Evolutionary conservation across 2,329 filamentous ascomycete genomes (phyloP).

Genomic region (Fusarium tanahbumbuense): DNA sequence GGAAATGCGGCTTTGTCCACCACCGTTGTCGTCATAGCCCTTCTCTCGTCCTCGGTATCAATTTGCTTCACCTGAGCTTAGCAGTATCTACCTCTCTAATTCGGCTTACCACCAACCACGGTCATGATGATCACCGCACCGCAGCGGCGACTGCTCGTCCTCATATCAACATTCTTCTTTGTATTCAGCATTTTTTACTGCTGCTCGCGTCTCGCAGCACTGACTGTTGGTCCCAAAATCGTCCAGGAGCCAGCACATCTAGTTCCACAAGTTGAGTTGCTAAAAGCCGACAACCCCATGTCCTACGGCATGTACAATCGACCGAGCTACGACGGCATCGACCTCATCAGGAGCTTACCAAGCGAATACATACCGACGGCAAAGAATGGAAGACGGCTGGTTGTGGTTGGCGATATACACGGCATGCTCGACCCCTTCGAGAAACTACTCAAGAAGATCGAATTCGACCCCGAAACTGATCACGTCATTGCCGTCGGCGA

Average conservation of each 20-base stretch:
- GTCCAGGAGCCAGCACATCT: slow-evolving; percentile 13
- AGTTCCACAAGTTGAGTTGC: slow-evolving; percentile 30
- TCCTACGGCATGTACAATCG: slow-evolving; percentile 55
- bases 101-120: slow-evolving; percentile 27
- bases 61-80: background rate
- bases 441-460: slow-evolving; percentile 73
- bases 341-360: slow-evolving; percentile 49
- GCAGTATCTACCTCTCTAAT: slow-evolving; percentile 7
- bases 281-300: slow-evolving; percentile 53
- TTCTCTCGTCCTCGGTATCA: background rate
- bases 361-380: slow-evolving; percentile 48
- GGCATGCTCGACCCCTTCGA: slow-evolving; percentile 79
- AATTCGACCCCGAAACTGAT: slow-evolving; percentile 69
- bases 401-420: slow-evolving; percentile 93
- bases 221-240: slow-evolving; percentile 32
- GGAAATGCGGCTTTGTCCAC: slow-evolving; percentile 18
- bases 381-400: slow-evolving; percentile 67
- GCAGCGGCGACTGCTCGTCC: slow-evolving; percentile 48
- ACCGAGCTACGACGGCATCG: slow-evolving; percentile 52
- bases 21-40: slow-evolving; percentile 30
- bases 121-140: slow-evolving; percentile 42
- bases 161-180: slow-evolving; percentile 50
- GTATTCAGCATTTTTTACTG: slow-evolving; percentile 51
- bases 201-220: slow-evolving; percentile 49
- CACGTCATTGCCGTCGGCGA: slow-evolving; percentile 83